Percentiles rank a stretch among this genome's conserved stretches.
Evolutionary conservation across 2,329 filamentous ascomycete species (phyloP).

Genomic region (Diplodia sapinea): DNA sequence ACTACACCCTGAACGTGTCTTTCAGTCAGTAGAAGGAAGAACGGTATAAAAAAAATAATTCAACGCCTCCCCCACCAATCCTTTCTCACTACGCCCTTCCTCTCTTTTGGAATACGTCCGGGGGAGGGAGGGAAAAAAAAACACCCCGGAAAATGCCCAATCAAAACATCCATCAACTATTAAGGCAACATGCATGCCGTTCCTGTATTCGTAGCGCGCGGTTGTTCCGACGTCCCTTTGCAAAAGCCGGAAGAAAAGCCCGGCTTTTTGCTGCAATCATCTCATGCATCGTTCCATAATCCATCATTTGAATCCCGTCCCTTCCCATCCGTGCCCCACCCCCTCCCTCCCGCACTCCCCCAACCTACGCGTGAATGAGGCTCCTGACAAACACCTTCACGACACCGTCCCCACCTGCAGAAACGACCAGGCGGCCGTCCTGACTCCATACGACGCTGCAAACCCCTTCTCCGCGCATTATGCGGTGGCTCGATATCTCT

Average conservation of each 20-base stretch:
- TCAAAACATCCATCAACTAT: slow-evolving; percentile 22
- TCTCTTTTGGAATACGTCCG: slow-evolving; percentile 15
- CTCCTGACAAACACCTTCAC: slow-evolving; percentile 78
- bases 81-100: background rate
- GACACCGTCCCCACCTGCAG: slow-evolving; percentile 90
- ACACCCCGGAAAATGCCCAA: slow-evolving; percentile 18
- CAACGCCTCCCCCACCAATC: no score
- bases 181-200: slow-evolving; percentile 15
- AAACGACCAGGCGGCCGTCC: slow-evolving; percentile 92
- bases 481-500: slow-evolving; percentile 88
- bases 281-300: slow-evolving; percentile 12
- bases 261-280: background rate
- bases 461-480: slow-evolving; percentile 95
- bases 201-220: slow-evolving; percentile 8
- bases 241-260: no score
- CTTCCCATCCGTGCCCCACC: background rate
- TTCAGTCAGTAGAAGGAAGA: background rate
- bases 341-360: background rate
- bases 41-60: background rate
- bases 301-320: slow-evolving; percentile 5
- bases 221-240: background rate
- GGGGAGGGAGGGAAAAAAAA: background rate
- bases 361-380: slow-evolving; percentile 5
- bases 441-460: slow-evolving; percentile 95
- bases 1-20: slow-evolving; percentile 13